These are phyloP conservation scores for Salix brachista DNA, from an alignment of 345 rosid genomes.

Conservation along the genomic window DNA sequence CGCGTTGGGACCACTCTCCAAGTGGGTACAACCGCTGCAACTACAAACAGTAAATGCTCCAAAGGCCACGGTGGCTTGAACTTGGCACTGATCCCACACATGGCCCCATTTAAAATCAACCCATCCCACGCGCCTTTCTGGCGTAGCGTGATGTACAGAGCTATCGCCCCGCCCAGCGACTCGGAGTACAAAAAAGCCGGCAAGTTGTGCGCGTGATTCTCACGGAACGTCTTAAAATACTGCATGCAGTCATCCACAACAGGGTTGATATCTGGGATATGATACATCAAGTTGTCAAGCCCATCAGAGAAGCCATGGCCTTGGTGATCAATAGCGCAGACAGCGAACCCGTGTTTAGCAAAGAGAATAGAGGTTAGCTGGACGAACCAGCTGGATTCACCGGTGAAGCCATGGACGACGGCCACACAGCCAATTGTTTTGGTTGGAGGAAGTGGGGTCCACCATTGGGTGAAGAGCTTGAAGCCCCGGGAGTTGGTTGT, in stretches of 20 bases:
- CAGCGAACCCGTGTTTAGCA: conserved; percentile 68
- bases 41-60: conserved; percentile 62
- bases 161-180: conserved; percentile 90
- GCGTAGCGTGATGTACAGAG: conserved; percentile 69
- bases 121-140: conserved; percentile 74
- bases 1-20: conserved; percentile 93
- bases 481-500: conserved; percentile 71
- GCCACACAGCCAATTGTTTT: conserved; percentile 53
- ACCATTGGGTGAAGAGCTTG: conserved; percentile 79
- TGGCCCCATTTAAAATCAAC: conserved; percentile 76
- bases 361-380: conserved; percentile 72
- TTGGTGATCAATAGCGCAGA: conserved; percentile 91
- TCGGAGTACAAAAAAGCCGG: conserved; percentile 83
- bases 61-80: conserved; percentile 95
- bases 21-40: conserved; percentile 69
- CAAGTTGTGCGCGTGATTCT: conserved; percentile 38
- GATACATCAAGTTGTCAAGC: conserved; percentile 48
- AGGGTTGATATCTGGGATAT: conserved; percentile 70
- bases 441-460: conserved; percentile 64
- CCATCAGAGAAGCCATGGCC: conserved; percentile 91
- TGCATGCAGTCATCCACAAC: conserved; percentile 75
- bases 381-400: conserved; percentile 78
- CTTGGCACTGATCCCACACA: conserved; percentile 88
- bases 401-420: conserved; percentile 90
- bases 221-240: conserved; percentile 63